These are phyloP conservation scores for Aspergillus bridgeri DNA, from an alignment of 495 filamentous ascomycete genomes.

Conservation along the genomic window DNA sequence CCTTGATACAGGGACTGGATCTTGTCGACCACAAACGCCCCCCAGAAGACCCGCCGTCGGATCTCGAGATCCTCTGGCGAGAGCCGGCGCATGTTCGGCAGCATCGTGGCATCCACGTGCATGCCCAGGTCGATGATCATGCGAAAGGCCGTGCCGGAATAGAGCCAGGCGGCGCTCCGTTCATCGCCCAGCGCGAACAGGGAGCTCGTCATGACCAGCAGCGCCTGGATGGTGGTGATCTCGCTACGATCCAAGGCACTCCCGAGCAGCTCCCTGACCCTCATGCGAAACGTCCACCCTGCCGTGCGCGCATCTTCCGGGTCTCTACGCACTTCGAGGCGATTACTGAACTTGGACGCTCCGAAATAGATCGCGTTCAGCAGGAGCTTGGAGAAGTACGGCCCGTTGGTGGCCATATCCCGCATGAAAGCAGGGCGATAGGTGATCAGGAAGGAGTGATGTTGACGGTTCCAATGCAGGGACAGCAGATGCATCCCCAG, in stretches of 20 bases:
- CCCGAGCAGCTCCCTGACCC: constrained; percentile 38
- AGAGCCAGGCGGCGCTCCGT: constrained; percentile 43
- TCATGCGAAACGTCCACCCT: constrained; percentile 32
- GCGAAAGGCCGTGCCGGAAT: constrained; percentile 41
- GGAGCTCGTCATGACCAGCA: constrained; percentile 37
- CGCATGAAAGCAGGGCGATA: constrained; percentile 38
- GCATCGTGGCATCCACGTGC: constrained; percentile 27
- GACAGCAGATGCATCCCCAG: constrained; percentile 40
- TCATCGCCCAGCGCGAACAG: constrained; percentile 40
- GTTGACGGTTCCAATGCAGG: constrained; percentile 40
- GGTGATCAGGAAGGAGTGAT: constrained; percentile 28
- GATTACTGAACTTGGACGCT: constrained; percentile 33
- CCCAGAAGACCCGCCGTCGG: constrained; percentile 38
- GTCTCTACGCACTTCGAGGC: constrained; percentile 31
- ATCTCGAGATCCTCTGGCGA: constrained; percentile 42
- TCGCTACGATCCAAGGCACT: constrained; percentile 38
- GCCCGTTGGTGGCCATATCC: constrained; percentile 37
- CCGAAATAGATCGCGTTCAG: constrained; percentile 47
- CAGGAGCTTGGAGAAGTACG: constrained; percentile 44
- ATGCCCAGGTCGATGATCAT: constrained; percentile 48
- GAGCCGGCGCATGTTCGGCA: constrained; percentile 12
- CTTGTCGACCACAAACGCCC: constrained; percentile 36
- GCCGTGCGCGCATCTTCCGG: constrained; percentile 32
- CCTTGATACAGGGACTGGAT: constrained; percentile 35
- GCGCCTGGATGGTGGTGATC: constrained; percentile 46